phyloP scores from a whole-genome alignment of 2,329 filamentous ascomycete genomes.

The Lecanosticta acicola region DNA sequence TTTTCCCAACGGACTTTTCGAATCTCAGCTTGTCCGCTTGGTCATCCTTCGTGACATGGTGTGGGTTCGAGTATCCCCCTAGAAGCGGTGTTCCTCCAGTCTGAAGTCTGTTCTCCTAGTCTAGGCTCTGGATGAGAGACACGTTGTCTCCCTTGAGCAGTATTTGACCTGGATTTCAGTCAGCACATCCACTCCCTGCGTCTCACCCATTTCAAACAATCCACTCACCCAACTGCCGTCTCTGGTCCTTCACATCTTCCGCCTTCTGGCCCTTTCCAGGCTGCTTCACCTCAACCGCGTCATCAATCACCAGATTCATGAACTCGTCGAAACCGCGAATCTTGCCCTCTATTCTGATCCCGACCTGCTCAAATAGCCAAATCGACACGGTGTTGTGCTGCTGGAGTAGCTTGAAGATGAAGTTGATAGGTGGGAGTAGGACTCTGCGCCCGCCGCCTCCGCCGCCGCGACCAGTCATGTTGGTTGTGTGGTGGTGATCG shows the following conservation, averaged over 20 bases:
- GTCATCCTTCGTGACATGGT: no score
- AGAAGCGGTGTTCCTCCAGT: not conserved
- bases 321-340: conserved; percentile 98
- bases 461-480: conserved; percentile 52
- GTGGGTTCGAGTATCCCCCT: no score
- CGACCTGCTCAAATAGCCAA: conserved; percentile 95
- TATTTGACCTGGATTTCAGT: conserved; percentile 60
- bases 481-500: conserved; percentile 12
- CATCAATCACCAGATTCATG: conserved; percentile 96
- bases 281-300: conserved; percentile 80
- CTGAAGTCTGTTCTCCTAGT: not conserved
- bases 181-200: conserved; percentile 1
- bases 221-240: conserved; percentile 15
- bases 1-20: not conserved
- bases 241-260: conserved; percentile 18
- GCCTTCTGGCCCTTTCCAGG: conserved; percentile 18
- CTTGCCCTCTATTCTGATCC: conserved; percentile 90
- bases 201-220: not conserved
- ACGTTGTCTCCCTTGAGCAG: conserved; percentile 85
- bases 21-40: no score
- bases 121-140: conserved; percentile 59
- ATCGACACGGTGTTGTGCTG: conserved; percentile 80
- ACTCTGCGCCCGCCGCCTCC: conserved; percentile 56
- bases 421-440: conserved; percentile 72
- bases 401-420: conserved; percentile 88